Conservation (phyloP, 164 flowering plant genomes). For the Pachysandra terminalis region DNA sequence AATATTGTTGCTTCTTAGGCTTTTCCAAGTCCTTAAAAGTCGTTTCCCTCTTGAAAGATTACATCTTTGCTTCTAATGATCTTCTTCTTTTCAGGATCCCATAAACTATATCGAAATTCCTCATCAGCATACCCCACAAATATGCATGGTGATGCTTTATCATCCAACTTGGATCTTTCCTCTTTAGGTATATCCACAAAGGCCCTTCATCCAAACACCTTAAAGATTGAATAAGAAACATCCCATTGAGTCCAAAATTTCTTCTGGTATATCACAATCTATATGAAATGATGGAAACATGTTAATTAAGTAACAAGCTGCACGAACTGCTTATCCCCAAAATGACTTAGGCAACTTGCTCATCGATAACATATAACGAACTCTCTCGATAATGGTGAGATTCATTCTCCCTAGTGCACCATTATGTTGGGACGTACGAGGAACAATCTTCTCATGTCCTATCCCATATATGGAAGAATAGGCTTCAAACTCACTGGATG, state of each 20-base stretch:
- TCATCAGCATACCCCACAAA: conserved; percentile 12
- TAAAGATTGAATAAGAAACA: conserved; percentile 10
- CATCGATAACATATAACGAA: no score
- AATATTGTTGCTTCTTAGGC: background rate
- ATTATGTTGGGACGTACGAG: no score
- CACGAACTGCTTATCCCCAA: conserved; percentile 5
- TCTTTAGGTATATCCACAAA: conserved; percentile 15
- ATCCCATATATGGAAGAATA: conserved; percentile 12
- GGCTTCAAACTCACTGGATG: background rate
- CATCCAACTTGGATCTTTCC: conserved; percentile 11
- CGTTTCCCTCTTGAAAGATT: background rate
- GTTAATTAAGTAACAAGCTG: background rate
- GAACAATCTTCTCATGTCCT: conserved; percentile 6
- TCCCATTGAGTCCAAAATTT: conserved; percentile 1
- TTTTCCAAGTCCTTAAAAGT: background rate
- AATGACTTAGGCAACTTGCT: no score
- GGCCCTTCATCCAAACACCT: conserved; percentile 12
- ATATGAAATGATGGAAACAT: no score
- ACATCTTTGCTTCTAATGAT: conserved; percentile 11
- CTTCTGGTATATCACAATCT: conserved; percentile 6
- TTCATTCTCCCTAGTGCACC: conserved; percentile 20
- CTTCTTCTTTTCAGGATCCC: conserved; percentile 2
- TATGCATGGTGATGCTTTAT: conserved; percentile 5
- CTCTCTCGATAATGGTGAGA: conserved; percentile 9
- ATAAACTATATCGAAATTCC: conserved; percentile 6